These are phyloP conservation scores for Acacia pycnantha DNA, from an alignment of 331 rosid genomes.

Conservation along the genomic window DNA sequence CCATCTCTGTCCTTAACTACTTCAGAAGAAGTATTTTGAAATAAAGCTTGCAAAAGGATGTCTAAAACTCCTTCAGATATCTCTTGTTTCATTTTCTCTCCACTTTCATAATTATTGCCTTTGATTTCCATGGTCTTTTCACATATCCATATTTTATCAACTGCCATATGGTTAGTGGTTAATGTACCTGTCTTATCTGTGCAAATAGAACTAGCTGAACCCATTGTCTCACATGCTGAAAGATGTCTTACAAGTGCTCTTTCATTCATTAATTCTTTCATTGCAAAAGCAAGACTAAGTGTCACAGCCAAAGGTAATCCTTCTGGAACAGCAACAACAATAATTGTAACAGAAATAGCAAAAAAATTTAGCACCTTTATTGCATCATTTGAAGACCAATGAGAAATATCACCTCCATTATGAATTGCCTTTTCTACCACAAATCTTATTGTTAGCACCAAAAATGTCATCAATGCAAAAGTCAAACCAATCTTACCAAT, in stretches of 20 bases:
- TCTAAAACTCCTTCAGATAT: conserved; percentile 50
- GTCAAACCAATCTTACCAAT: conserved; percentile 88
- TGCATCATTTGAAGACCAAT: conserved; percentile 84
- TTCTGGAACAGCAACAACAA: conserved; percentile 97
- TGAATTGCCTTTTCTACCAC: conserved; percentile 52
- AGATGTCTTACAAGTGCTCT: conserved; percentile 94
- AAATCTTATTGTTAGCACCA: conserved; percentile 62
- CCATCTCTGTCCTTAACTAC: conserved; percentile 67
- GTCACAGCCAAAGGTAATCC: conserved; percentile 95
- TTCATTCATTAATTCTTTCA: conserved; percentile 83
- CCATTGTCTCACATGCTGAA: conserved; percentile 98
- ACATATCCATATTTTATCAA: conserved; percentile 64
- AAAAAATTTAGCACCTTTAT: conserved; percentile 64
- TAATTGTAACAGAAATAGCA: conserved; percentile 85
- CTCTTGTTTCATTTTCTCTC: conserved; percentile 41
- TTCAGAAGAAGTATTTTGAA: conserved; percentile 79
- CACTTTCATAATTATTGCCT: conserved; percentile 38
- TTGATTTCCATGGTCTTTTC: conserved; percentile 48
- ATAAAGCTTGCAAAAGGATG: conserved; percentile 68
- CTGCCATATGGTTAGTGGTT: conserved; percentile 89
- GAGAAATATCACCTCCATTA: conserved; percentile 39
- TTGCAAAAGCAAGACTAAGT: conserved; percentile 96
- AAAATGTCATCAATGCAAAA: conserved; percentile 78
- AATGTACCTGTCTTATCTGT: conserved; percentile 96
- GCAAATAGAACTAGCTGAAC: conserved; percentile 90